Evolutionary conservation across 2,329 filamentous ascomycete genomes (phyloP), one percentile per base, ranked within the genome.

Genomic region (Hypoxylon sp.): DNA sequence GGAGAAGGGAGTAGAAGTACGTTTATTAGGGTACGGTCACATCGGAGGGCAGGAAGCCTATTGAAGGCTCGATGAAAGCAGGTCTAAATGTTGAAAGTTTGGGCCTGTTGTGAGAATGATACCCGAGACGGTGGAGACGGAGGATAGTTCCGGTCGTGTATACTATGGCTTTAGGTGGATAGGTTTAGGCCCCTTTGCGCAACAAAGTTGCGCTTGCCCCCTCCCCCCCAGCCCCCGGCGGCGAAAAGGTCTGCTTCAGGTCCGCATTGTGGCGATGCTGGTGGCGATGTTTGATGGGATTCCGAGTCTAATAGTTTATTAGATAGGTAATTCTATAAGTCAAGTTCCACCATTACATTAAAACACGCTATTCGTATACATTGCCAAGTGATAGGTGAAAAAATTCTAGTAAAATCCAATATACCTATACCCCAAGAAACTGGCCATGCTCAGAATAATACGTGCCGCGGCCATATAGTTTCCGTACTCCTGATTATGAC

Each of bases 401-500:
- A 10, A 43, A 21, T 43, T 21, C 11, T 10, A 9, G 4, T 10
- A 11, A 41, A 43, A 43, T 17, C 11, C 17, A 43, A 11, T 43
- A 19, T 43, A 43, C 17, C 38, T 43, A 21, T 43, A 21, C 38
- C 14, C 38, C 38, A 3, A 43, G 5, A 21, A 10, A 43, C 38
- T 17, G 7, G 17, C 9, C 17, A 21, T 19, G 9, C 9, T 17
- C 38, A 11, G 11, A 43, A 11, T 11, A 19, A 43, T 21, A 43
- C 17, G 9, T 21, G 28, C 28, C 6, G 28, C 28, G 3, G 38
- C 38, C 19, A 9, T 21, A 19, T 11, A 19, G 17, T 43, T 19
- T 17, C 10, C 38, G 9, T 6, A 14, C 34, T 11, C 38, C 14
- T 43, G 30, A 46, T 59, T 19, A 65, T 21, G 65, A 32, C 19